Evolutionary conservation across 768 basidiomycete species (phyloP).

Genomic region (Rhizopogon rudus): DNA sequence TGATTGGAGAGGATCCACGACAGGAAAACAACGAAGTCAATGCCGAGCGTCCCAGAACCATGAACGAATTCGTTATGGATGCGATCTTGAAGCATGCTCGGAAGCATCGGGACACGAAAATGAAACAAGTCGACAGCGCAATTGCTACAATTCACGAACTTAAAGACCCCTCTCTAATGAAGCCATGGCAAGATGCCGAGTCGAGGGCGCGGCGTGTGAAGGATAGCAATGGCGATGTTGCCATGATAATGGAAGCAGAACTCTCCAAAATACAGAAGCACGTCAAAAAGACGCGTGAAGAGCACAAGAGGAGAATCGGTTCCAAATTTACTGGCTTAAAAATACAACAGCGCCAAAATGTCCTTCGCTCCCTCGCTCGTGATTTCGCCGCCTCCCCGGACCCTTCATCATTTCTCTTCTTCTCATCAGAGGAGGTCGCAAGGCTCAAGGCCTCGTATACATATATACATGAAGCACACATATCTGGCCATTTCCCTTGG

Average conservation of each 20-base stretch:
- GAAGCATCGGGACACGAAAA: conserved; percentile 2
- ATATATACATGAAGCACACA: conserved; percentile 29
- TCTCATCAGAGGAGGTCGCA: conserved; percentile 21
- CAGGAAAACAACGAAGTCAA: conserved; percentile 4
- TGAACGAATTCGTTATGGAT: conserved; percentile 28
- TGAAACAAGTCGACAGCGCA: not conserved
- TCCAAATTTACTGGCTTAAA: conserved; percentile 31
- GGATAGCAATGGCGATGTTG: conserved; percentile 9
- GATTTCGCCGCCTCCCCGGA: conserved; percentile 33
- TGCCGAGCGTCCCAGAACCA: conserved; percentile 3
- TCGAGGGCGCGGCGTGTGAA: conserved; percentile 14
- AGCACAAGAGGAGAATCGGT: conserved; percentile 20
- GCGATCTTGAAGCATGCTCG: conserved; percentile 10
- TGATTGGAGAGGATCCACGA: not conserved
- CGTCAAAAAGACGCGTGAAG: conserved; percentile 28
- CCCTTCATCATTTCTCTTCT: conserved; percentile 22
- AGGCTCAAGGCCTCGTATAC: conserved; percentile 48
- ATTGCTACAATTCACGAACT: not conserved
- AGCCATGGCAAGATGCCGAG: conserved; percentile 35
- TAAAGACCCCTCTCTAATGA: conserved; percentile 13
- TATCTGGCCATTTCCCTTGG: conserved; percentile 42
- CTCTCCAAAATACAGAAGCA: conserved; percentile 34
- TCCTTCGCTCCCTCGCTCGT: conserved; percentile 37
- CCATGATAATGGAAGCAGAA: conserved; percentile 25
- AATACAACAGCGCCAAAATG: conserved; percentile 46